Base-by-base conservation (phyloP, 176 grass and related monocot species). In the Ensete glaucum region DNA sequence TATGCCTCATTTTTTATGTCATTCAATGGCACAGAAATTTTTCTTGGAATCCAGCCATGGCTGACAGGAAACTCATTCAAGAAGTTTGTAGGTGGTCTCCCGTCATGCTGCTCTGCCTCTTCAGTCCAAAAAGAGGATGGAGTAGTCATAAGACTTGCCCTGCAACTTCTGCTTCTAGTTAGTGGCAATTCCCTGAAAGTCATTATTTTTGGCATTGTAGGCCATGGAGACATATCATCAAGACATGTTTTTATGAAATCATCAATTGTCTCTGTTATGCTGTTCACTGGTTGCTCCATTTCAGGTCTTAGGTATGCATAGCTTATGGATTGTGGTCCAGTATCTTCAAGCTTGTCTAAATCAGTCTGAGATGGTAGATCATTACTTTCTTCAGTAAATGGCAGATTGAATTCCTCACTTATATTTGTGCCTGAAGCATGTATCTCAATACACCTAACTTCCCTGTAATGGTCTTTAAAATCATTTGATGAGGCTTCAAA, bases 381-480 rank as follows among this genome's bases (percentile, higher is more conserved):
- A 60, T 81, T 24, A 64, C 57, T 69, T 62, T 72, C 84, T 48
- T 87, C 64, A 11, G 77, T 71, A 56, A 75, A 22, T 79, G 82
- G 57, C 15, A 70, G 71, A 77, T 73, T 78, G 17, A 82, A 90
- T 55, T 87, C 75, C 66, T 76, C 87, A 67, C 52, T 87, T 63
- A 55, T 73, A 49, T 52, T 89, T 79, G 57, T 78, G 62, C 83
- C 81, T 8, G 77, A 73, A 64, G 77, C 75, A 67, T 87, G 79
- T 53, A 67, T 90, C 77, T 93, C 77, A 16, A 93, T 81, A 74
- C 89, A 93, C 22, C 64, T 82, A 1, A 99, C 95, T 88, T 99
- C 90, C 74, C 89, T 94, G 82, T 88, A 94, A 16, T 94, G 84
- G 17, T 92, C 90, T 26, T 89, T 80, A 21, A 67, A 77, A 9